phyloP scores from a whole-genome alignment of 2,329 filamentous ascomycete species.

The Hymenoscyphus albidus region DNA sequence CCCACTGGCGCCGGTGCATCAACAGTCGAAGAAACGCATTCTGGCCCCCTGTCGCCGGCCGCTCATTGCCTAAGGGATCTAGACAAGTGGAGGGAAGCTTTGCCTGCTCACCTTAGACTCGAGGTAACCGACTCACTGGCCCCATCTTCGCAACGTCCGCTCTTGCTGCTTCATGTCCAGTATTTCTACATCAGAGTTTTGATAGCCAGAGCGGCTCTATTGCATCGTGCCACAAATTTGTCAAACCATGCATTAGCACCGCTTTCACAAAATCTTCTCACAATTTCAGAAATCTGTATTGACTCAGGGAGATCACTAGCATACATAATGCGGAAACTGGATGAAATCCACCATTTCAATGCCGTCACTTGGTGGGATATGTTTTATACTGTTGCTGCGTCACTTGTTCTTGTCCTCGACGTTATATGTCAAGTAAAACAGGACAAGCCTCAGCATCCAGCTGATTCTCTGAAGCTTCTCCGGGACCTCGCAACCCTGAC shows the following conservation, averaged over 20 bases:
- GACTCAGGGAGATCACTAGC: slow-evolving; percentile 37
- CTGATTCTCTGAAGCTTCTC: slow-evolving; percentile 34
- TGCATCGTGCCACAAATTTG: slow-evolving; percentile 37
- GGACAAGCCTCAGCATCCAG: slow-evolving; percentile 21
- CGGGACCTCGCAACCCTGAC: slow-evolving; percentile 37
- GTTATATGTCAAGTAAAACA: slow-evolving; percentile 35
- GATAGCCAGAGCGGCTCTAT: slow-evolving; percentile 38
- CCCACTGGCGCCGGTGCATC: slow-evolving; percentile 16
- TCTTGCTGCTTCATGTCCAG: slow-evolving; percentile 39
- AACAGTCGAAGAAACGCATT: slow-evolving; percentile 36
- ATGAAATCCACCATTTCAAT: slow-evolving; percentile 38
- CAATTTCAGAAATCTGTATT: slow-evolving; percentile 38
- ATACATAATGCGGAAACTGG: slow-evolving; percentile 36
- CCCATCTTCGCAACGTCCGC: slow-evolving; percentile 36
- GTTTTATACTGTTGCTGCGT: slow-evolving; percentile 39
- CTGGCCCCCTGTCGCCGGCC: slow-evolving; percentile 38
- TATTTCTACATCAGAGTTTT: slow-evolving; percentile 41
- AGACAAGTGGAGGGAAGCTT: slow-evolving; percentile 37
- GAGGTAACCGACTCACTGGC: slow-evolving; percentile 34
- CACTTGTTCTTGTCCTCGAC: slow-evolving; percentile 38
- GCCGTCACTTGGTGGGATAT: slow-evolving; percentile 41
- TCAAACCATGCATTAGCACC: slow-evolving; percentile 27
- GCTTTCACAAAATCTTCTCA: slow-evolving; percentile 31
- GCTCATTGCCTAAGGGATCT: slow-evolving; percentile 39
- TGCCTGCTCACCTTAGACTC: slow-evolving; percentile 38